Conservation (phyloP, 208 protist species). For the Porcisia hertigi region DNA sequence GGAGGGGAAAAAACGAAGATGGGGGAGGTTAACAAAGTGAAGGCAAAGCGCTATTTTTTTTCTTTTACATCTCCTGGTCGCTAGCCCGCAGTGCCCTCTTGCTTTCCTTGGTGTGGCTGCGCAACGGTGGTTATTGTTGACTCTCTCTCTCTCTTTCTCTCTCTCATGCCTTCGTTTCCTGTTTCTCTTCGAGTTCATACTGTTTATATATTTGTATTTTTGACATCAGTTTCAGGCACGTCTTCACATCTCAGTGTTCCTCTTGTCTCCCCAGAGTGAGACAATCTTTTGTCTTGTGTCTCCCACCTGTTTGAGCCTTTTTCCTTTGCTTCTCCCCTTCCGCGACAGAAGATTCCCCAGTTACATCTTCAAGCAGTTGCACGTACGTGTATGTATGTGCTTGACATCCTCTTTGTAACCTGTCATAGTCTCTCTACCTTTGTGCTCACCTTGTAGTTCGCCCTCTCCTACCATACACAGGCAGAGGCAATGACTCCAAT, state of each 20-base stretch:
- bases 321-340: background rate
- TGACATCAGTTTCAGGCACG: no score
- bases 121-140: background rate
- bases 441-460: background rate
- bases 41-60: background rate
- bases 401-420: background rate
- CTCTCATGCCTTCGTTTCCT: slow-evolving; percentile 13
- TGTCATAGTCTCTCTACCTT: background rate
- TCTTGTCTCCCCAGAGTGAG: background rate
- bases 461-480: background rate
- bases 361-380: background rate
- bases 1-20: background rate
- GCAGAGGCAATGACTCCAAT: slow-evolving; percentile 20
- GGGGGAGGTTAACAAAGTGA: background rate
- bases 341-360: background rate
- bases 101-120: background rate
- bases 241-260: background rate
- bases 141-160: background rate
- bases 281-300: background rate
- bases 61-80: background rate
- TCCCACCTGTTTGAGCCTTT: background rate
- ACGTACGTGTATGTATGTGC: background rate
- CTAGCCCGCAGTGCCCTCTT: background rate
- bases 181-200: slow-evolving; percentile 9
- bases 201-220: slow-evolving; percentile 5